Evolutionary conservation across 2,329 filamentous ascomycete genomes (phyloP).

Genomic region (Rutstroemia sp.): DNA sequence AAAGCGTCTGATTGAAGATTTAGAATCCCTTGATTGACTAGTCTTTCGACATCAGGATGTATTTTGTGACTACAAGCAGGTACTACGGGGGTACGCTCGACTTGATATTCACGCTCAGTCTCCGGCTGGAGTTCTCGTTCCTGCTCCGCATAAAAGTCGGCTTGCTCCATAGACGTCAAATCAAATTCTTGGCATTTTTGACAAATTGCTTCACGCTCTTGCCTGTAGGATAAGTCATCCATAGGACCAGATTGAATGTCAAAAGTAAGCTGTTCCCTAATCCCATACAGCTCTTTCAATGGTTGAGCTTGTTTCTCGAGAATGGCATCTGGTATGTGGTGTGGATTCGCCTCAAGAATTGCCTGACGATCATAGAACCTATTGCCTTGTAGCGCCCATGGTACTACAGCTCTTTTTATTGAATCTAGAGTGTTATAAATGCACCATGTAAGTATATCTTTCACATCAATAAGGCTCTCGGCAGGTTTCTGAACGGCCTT

Average conservation of each 20-base stretch:
- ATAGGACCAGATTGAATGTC: background rate
- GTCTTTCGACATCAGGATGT: slow-evolving; percentile 34
- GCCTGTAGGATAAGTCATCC: background rate
- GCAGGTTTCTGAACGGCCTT: slow-evolving; percentile 13
- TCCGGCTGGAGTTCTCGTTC: slow-evolving; percentile 62
- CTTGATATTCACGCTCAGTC: slow-evolving; percentile 50
- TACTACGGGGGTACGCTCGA: slow-evolving; percentile 39
- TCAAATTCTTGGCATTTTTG: slow-evolving; percentile 34
- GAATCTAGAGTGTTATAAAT: slow-evolving; percentile 50
- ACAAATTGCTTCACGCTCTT: slow-evolving; percentile 6
- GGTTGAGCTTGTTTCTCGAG: slow-evolving; percentile 43
- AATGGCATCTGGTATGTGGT: slow-evolving; percentile 22
- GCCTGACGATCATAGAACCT: slow-evolving; percentile 35
- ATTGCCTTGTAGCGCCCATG: slow-evolving; percentile 55
- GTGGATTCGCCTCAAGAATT: background rate
- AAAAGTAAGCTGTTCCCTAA: too few species aligned
- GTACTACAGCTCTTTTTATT: slow-evolving; percentile 40
- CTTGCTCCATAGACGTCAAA: slow-evolving; percentile 13
- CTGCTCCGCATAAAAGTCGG: slow-evolving; percentile 54
- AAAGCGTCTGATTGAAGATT: too few species aligned
- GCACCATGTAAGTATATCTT: slow-evolving; percentile 52
- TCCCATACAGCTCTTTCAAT: too few species aligned
- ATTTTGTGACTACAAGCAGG: slow-evolving; percentile 36
- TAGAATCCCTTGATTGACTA: slow-evolving; percentile 29
- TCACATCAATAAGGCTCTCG: slow-evolving; percentile 34